Evolutionary conservation across 208 protist genomes (phyloP).

Genomic region (Leishmania arabica): DNA sequence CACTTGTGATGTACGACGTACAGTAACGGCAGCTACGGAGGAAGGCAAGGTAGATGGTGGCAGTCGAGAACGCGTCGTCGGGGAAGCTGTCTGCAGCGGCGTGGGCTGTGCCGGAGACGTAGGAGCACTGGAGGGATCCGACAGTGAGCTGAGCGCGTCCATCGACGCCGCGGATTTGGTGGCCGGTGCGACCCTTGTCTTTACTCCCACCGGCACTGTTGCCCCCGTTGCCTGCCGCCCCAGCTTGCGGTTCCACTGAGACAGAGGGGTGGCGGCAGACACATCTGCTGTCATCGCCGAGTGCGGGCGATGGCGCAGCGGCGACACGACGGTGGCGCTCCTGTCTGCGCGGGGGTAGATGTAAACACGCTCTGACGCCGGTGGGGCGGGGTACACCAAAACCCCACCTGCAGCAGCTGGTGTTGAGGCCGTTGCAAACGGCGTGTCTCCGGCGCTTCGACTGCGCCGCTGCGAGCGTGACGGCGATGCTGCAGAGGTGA

Average conservation of each 20-base stretch:
- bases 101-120: neutral
- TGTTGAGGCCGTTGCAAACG: neutral
- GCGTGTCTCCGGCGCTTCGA: neutral
- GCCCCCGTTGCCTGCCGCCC: neutral
- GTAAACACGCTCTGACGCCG: constrained; percentile 2
- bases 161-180: neutral
- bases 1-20: neutral
- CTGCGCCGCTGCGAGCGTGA: neutral
- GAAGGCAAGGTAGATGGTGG: neutral
- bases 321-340: neutral
- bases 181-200: too few relatives aligned
- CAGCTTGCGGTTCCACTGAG: neutral
- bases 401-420: neutral
- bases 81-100: neutral
- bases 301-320: neutral
- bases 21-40: neutral
- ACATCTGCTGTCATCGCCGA: neutral
- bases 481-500: neutral
- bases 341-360: constrained; percentile 5
- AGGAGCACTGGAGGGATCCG: neutral
- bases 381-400: constrained; percentile 9
- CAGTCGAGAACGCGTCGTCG: neutral
- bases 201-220: neutral
- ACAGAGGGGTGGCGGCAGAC: neutral
- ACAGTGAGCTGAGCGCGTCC: neutral